Conservation (phyloP, 345 rosid genomes). For the Brassica incana region DNA sequence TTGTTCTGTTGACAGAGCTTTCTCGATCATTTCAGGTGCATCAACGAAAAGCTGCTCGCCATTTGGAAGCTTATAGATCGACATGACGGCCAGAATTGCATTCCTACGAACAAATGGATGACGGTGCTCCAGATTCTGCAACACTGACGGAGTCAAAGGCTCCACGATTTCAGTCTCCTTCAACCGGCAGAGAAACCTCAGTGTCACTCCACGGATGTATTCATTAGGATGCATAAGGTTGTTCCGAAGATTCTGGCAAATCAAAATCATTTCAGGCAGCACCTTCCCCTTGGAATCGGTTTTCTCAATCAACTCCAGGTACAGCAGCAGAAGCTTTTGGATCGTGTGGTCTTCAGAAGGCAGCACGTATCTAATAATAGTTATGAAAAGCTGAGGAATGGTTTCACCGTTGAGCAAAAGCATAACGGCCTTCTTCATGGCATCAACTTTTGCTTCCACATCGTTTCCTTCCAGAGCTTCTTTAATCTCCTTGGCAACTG, state of each 20-base stretch:
- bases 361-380: constrained; percentile 81
- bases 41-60: constrained; percentile 75
- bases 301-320: constrained; percentile 83
- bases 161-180: constrained; percentile 69
- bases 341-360: constrained; percentile 90
- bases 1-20: constrained; percentile 64
- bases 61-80: constrained; percentile 70
- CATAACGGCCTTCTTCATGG: constrained; percentile 88
- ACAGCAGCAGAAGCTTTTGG: constrained; percentile 75
- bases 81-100: constrained; percentile 71
- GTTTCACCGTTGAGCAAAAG: constrained; percentile 88
- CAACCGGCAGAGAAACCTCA: constrained; percentile 74
- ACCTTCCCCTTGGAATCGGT: constrained; percentile 74
- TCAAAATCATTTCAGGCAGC: constrained; percentile 88
- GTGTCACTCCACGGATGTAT: constrained; percentile 81
- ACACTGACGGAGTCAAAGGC: constrained; percentile 70
- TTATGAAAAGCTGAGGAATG: constrained; percentile 89
- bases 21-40: constrained; percentile 81
- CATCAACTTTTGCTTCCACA: constrained; percentile 64
- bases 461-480: constrained; percentile 89
- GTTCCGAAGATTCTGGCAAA: constrained; percentile 86
- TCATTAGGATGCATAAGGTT: constrained; percentile 90
- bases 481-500: constrained; percentile 85
- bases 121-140: constrained; percentile 74
- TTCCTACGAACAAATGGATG: constrained; percentile 72